Evolutionary conservation across 2,329 filamentous ascomycete genomes (phyloP), one percentile per base, ranked within the genome.

Genomic region (Sclerotiophoma versabilis): DNA sequence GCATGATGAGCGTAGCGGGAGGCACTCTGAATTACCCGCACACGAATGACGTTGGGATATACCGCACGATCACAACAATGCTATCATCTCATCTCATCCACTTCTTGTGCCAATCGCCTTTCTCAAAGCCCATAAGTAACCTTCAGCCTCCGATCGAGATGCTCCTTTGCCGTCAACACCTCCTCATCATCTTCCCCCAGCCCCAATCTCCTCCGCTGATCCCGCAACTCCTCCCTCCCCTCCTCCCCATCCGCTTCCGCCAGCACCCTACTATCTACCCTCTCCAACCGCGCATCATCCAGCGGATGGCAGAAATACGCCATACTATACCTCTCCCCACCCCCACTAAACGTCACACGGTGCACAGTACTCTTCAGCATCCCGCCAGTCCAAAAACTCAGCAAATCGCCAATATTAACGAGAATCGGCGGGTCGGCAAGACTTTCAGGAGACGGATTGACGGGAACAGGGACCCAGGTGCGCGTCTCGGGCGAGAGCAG

Each of bases 331-430:
- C 84, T 69, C 41, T 79, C 70, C n/a, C 73, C 77, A 0, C 76
- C 76, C 0, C 64, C 64, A 26, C 23, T 72, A 65, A 96, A 95
- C 0, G 93, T 86, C 25, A 98, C 95, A 10, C 93, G 82, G 71
- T 98, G 95, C 5, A 97, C 86, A 0, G 93, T 97, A 64, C 88
- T 92, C 65, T 92, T 89, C 59, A 98, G 82, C 39, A 97, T 76
- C 0, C 93, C 92, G 60, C 90, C 89, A 1, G 95, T 98, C 93
- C 93, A 98, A 74, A 96, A 95, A 27, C 86, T 89, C 12, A 91
- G 77, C 27, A 90, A 64, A 68, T 91, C 88, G 0, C 87, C 88
- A n/a, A 90, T 89, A 85, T 91, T 1, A 89, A 93, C 66, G 61
- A 69, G 58, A 7, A 73, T 70, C 0, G 71, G 66, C 1, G 71